Conservation (phyloP, 129 eudicot genomes). For the Flaveria robusta region DNA sequence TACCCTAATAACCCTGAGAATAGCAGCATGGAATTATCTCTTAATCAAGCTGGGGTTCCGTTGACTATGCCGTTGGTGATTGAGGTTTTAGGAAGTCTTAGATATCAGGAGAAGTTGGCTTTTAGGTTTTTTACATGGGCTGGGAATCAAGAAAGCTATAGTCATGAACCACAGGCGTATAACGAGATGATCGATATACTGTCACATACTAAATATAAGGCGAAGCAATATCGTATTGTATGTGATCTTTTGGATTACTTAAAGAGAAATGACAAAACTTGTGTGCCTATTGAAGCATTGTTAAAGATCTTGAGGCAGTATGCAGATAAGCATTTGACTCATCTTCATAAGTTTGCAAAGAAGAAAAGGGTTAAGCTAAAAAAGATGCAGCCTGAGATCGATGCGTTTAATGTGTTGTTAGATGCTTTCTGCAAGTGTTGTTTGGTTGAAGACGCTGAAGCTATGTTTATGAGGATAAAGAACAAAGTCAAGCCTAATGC, state of each 20-base stretch:
- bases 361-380: conserved; percentile 80
- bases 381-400: conserved; percentile 69
- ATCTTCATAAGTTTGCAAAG: conserved; percentile 81
- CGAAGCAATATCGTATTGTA: conserved; percentile 72
- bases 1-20: conserved; percentile 44
- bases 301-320: conserved; percentile 63
- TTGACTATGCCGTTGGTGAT: conserved; percentile 64
- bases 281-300: conserved; percentile 64
- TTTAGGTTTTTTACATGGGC: conserved; percentile 92
- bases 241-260: conserved; percentile 82
- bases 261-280: conserved; percentile 61
- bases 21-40: conserved; percentile 56
- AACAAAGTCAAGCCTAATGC: conserved; percentile 68
- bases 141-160: conserved; percentile 65
- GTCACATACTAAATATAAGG: conserved; percentile 77
- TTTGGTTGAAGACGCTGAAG: conserved; percentile 79
- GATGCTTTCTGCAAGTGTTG: conserved; percentile 85
- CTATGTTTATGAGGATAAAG: conserved; percentile 58
- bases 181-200: conserved; percentile 78
- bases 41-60: conserved; percentile 44
- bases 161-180: conserved; percentile 66
- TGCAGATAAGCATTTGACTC: conserved; percentile 74
- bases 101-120: conserved; percentile 70
- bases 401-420: conserved; percentile 70
- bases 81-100: conserved; percentile 61